Percentiles rank a stretch among this genome's conserved stretches.
These are phyloP conservation scores for Trichopus zeylanicus DNA, from an alignment of 116 monocot genomes.

Conservation along the genomic window DNA sequence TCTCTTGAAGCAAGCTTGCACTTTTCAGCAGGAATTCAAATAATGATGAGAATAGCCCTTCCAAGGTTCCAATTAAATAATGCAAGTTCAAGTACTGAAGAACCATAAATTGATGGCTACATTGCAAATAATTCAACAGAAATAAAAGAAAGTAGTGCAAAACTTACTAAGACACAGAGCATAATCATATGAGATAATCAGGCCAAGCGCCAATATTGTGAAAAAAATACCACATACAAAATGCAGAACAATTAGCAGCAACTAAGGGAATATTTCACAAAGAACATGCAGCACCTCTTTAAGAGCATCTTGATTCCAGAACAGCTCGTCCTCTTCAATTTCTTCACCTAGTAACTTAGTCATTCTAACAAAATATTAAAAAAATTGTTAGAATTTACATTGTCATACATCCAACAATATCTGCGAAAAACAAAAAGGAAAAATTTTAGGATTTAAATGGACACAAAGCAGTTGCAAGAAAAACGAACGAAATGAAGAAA, in stretches of 20 bases:
- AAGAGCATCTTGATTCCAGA: conserved; percentile 99
- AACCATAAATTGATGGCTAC: neutral
- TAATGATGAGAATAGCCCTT: neutral
- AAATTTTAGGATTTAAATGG: neutral
- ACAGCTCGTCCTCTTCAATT: conserved; percentile 76
- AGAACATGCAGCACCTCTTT: conserved; percentile 45
- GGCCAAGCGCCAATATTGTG: too few species aligned
- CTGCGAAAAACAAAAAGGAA: neutral
- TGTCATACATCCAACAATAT: neutral
- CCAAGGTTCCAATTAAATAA: neutral
- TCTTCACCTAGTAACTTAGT: conserved; percentile 86
- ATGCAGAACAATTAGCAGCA: neutral
- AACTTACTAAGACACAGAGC: too few species aligned
- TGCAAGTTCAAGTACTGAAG: neutral
- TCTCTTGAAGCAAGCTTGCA: too few species aligned
- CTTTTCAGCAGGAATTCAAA: too few species aligned
- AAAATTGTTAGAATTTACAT: neutral
- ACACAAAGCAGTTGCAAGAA: too few species aligned
- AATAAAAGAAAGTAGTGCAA: too few species aligned
- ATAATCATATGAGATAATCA: too few species aligned
- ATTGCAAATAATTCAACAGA: too few species aligned
- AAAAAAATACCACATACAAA: neutral
- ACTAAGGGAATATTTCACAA: neutral
- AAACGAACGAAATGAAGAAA: too few species aligned
- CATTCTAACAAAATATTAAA: conserved; percentile 46